These are phyloP conservation scores for Phialophora chinensis DNA, from an alignment of 2,329 filamentous ascomycete genomes.

Conservation along the genomic window DNA sequence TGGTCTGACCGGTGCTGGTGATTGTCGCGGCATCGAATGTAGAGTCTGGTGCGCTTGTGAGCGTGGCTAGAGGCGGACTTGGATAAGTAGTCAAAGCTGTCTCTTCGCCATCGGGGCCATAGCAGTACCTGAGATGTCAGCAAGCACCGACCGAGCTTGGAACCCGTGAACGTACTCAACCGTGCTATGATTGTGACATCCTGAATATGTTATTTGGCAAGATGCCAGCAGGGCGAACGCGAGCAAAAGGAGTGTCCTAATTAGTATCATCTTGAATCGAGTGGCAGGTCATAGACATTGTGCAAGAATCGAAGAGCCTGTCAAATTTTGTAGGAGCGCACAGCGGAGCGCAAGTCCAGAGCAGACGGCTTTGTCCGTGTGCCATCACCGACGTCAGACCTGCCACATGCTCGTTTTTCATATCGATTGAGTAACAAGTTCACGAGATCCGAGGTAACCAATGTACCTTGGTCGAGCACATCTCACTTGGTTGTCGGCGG, in stretches of 20 bases:
- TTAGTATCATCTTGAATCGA: not conserved
- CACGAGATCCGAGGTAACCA: not conserved
- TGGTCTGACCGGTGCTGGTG: constrained; percentile 45
- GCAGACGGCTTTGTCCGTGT: not conserved
- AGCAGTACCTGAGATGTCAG: constrained; percentile 39
- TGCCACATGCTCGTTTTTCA: not conserved
- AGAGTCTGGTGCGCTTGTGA: constrained; percentile 30
- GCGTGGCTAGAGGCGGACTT: constrained; percentile 26
- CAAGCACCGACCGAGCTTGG: not conserved
- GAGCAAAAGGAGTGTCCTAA: not conserved
- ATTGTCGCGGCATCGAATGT: constrained; percentile 41
- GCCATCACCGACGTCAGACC: not conserved
- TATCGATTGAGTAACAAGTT: not conserved
- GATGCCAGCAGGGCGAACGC: not conserved
- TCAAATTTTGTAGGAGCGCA: not conserved
- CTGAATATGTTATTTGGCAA: constrained; percentile 39
- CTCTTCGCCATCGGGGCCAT: constrained; percentile 42
- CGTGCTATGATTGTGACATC: constrained; percentile 44
- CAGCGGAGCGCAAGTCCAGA: not conserved
- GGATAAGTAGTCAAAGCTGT: constrained; percentile 39
- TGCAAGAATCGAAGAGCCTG: not conserved
- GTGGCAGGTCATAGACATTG: not conserved
- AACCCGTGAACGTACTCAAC: constrained; percentile 38
- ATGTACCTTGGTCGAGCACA: not conserved
- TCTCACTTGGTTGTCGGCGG: not conserved